Percentiles rank a stretch among this genome's conserved stretches.
These are phyloP conservation scores for Agaricus blazei DNA, from an alignment of 768 basidiomycete species.

Conservation along the genomic window DNA sequence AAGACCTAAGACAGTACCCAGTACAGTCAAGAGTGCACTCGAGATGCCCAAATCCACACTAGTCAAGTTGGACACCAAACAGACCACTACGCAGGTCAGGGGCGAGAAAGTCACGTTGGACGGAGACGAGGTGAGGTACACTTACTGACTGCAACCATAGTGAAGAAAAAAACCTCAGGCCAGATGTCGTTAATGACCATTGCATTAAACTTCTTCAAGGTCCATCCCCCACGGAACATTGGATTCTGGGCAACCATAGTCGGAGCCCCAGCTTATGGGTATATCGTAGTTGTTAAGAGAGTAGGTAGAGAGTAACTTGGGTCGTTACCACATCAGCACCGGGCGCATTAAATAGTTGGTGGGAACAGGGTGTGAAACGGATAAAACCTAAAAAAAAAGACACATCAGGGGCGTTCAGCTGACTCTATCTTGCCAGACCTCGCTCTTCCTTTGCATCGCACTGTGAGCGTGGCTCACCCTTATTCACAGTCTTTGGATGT, in stretches of 20 bases:
- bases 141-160: conserved; percentile 49
- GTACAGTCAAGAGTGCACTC: conserved; percentile 48
- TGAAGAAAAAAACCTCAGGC: conserved; percentile 60
- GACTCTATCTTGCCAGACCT: too few relatives aligned
- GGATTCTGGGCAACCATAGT: conserved; percentile 41
- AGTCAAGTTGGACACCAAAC: conserved; percentile 46
- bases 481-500: too few relatives aligned
- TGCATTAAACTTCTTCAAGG: conserved; percentile 46
- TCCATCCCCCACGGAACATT: conserved; percentile 43
- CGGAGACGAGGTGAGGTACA: not conserved
- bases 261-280: too few relatives aligned
- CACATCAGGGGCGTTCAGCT: too few relatives aligned
- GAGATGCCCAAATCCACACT: conserved; percentile 39
- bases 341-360: too few relatives aligned
- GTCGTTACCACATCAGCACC: not conserved
- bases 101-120: not conserved
- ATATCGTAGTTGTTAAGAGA: too few relatives aligned
- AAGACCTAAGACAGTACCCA: conserved; percentile 70
- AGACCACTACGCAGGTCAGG: conserved; percentile 43
- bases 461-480: too few relatives aligned
- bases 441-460: too few relatives aligned
- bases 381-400: too few relatives aligned
- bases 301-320: not conserved
- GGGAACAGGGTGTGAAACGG: too few relatives aligned
- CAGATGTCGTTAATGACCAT: conserved; percentile 65